These are phyloP conservation scores for Brassica cretica DNA, from an alignment of 345 rosid species.

Conservation along the genomic window DNA sequence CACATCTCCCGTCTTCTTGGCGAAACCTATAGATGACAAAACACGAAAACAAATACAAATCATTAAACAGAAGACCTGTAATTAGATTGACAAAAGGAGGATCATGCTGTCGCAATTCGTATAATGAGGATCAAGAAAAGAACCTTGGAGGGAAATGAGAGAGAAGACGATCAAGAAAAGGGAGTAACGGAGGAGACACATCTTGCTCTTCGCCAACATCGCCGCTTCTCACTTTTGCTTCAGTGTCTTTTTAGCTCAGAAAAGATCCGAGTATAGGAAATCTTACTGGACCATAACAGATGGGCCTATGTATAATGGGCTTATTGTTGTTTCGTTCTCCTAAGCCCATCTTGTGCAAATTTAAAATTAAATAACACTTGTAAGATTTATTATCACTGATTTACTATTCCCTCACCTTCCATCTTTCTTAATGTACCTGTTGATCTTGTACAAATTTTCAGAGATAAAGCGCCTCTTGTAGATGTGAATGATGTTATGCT, in stretches of 20 bases:
- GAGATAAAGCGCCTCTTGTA: no score
- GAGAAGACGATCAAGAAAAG: slow-evolving; percentile 23
- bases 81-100: background rate
- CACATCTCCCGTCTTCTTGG: slow-evolving; percentile 70
- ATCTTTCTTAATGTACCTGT: no score
- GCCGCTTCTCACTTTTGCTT: background rate
- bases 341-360: no score
- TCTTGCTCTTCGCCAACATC: slow-evolving; percentile 15
- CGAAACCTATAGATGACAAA: slow-evolving; percentile 44
- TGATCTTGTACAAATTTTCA: no score
- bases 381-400: no score
- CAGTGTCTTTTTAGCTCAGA: background rate
- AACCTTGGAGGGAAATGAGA: slow-evolving; percentile 28
- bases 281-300: background rate
- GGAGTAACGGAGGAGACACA: slow-evolving; percentile 27
- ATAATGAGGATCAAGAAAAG: background rate
- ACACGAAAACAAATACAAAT: background rate
- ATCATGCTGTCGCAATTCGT: background rate
- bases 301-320: slow-evolving; percentile 16
- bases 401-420: no score
- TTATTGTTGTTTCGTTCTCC: background rate
- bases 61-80: background rate
- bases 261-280: background rate
- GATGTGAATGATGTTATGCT: no score
- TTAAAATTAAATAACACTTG: no score